phyloP scores from a whole-genome alignment of 352 stramenopile genomes.

The Phytophthora ohioensis region DNA sequence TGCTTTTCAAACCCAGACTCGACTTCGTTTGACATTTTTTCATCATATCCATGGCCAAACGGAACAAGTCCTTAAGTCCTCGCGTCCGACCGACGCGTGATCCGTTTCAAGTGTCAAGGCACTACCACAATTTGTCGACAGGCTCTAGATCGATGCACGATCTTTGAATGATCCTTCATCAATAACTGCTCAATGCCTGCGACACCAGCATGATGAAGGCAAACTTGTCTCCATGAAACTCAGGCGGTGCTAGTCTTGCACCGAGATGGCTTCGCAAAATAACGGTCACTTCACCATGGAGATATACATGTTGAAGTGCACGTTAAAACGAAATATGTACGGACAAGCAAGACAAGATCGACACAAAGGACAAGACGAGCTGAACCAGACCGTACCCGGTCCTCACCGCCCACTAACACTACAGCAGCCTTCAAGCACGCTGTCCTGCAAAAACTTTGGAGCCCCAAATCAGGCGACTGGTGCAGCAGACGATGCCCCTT shows the following conservation, averaged over 20 bases:
- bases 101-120: constrained; percentile 4
- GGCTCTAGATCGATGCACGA: constrained; percentile 7
- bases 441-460: neutral
- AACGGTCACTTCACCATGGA: neutral
- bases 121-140: constrained; percentile 11
- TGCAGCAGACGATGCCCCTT: constrained; percentile 11
- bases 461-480: neutral
- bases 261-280: constrained; percentile 5
- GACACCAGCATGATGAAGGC: neutral
- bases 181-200: neutral
- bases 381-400: neutral
- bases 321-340: neutral
- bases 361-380: neutral
- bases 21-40: neutral
- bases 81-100: neutral
- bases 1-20: constrained; percentile 1
- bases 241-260: neutral
- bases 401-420: neutral
- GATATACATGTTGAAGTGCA: constrained; percentile 1
- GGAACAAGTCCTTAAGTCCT: too few species aligned
- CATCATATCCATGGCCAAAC: too few species aligned
- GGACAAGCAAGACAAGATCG: neutral
- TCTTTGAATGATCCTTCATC: constrained; percentile 4
- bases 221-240: neutral
- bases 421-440: neutral